These are phyloP conservation scores for Neofusicoccum parvum DNA, from an alignment of 2,329 filamentous ascomycete species.

Conservation along the genomic window DNA sequence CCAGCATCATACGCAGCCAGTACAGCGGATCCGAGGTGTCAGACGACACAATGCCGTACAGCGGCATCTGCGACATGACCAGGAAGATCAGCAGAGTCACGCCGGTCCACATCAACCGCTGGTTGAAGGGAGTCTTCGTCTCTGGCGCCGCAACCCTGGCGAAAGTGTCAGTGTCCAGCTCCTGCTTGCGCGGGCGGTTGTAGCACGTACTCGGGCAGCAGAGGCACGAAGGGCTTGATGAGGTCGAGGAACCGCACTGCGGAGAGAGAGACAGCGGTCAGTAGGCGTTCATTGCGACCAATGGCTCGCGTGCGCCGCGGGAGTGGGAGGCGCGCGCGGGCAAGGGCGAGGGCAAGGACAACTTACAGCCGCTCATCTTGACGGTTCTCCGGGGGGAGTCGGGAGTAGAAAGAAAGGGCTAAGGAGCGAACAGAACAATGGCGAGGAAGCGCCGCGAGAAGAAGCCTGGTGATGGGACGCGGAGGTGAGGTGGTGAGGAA, in stretches of 20 bases:
- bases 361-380: constrained; percentile 64
- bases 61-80: constrained; percentile 98
- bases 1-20: constrained; percentile 99
- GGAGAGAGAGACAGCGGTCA: constrained; percentile 20
- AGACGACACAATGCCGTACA: constrained; percentile 97
- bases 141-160: constrained; percentile 73
- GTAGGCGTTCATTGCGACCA: constrained; percentile 28
- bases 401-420: constrained; percentile 26
- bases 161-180: constrained; percentile 7
- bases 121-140: constrained; percentile 98
- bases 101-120: constrained; percentile 60
- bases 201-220: constrained; percentile 84
- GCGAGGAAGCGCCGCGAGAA: constrained; percentile 6
- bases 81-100: constrained; percentile 93
- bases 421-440: constrained; percentile 14
- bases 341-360: constrained; percentile 29
- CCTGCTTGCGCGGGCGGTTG: background rate
- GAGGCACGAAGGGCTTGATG: constrained; percentile 99
- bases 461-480: constrained; percentile 14
- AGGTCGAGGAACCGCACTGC: constrained; percentile 98
- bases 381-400: constrained; percentile 40
- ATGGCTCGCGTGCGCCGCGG: constrained; percentile 6
- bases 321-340: constrained; percentile 17
- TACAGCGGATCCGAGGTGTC: constrained; percentile 94
- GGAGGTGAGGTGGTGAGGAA: constrained; percentile 18